Conservation (phyloP, 768 basidiomycete genomes). For the Tricholoma hemisulphureum region DNA sequence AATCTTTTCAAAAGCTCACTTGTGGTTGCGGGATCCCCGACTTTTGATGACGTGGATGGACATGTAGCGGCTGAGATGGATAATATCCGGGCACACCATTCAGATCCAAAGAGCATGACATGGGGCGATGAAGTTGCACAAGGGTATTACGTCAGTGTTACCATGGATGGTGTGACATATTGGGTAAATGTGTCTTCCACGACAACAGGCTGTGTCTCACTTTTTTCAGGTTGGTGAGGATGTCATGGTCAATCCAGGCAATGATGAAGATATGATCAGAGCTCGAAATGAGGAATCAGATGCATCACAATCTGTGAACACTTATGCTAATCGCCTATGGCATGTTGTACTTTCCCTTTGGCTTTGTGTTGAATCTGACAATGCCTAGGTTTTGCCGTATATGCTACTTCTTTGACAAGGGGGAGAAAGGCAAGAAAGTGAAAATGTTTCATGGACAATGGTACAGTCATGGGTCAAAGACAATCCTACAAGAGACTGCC, state of each 20-base stretch:
- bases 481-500: slow-evolving; percentile 62
- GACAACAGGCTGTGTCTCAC: neutral
- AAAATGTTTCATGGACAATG: slow-evolving; percentile 73
- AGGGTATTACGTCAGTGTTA: slow-evolving; percentile 44
- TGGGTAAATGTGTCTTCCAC: slow-evolving; percentile 34
- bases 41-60: slow-evolving; percentile 28
- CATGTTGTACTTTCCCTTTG: slow-evolving; percentile 28
- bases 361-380: neutral
- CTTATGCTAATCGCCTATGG: slow-evolving; percentile 61
- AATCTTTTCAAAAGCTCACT: slow-evolving; percentile 48
- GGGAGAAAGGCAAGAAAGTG: slow-evolving; percentile 15
- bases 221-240: slow-evolving; percentile 58
- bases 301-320: slow-evolving; percentile 49
- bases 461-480: slow-evolving; percentile 66
- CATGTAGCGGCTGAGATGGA: slow-evolving; percentile 27
- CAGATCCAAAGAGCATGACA: slow-evolving; percentile 32
- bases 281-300: slow-evolving; percentile 38
- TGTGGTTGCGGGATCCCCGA: slow-evolving; percentile 32
- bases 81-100: slow-evolving; percentile 27
- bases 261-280: slow-evolving; percentile 42
- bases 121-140: slow-evolving; percentile 30
- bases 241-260: slow-evolving; percentile 61
- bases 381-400: slow-evolving; percentile 68
- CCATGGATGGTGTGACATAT: slow-evolving; percentile 59
- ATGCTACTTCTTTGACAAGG: slow-evolving; percentile 55